Evolutionary conservation across 805 yeast species (phyloP).

Genomic region (Scheffersomyces amazonensis): DNA sequence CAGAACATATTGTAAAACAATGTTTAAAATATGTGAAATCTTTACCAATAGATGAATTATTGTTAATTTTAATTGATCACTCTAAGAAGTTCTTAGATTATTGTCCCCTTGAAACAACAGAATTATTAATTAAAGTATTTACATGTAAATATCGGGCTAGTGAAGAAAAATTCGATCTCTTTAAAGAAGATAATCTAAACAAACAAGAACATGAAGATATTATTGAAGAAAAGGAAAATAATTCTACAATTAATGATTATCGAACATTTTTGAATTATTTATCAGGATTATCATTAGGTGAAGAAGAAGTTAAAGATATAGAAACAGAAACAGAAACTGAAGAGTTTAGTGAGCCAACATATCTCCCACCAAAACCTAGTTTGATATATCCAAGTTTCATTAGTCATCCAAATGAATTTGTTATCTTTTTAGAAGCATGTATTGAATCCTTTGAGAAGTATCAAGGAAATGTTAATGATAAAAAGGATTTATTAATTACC

Average conservation of each 20-base stretch:
- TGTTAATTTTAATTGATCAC: slow-evolving; percentile 65
- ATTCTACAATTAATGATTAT: slow-evolving; percentile 27
- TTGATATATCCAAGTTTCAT: slow-evolving; percentile 83
- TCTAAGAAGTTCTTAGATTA: slow-evolving; percentile 63
- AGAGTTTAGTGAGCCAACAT: slow-evolving; percentile 50
- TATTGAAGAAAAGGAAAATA: slow-evolving; percentile 8
- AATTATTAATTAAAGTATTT: slow-evolving; percentile 77
- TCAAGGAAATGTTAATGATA: slow-evolving; percentile 69
- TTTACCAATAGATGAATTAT: slow-evolving; percentile 70
- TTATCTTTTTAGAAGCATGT: slow-evolving; percentile 89
- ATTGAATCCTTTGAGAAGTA: slow-evolving; percentile 71
- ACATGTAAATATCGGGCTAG: slow-evolving; percentile 74
- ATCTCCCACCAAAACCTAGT: slow-evolving; percentile 88
- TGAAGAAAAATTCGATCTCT: slow-evolving; percentile 3
- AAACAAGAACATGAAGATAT: slow-evolving; percentile 5
- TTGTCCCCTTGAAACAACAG: slow-evolving; percentile 79
- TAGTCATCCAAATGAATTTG: slow-evolving; percentile 84
- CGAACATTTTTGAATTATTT: slow-evolving; percentile 28
- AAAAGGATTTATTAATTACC: slow-evolving; percentile 70
- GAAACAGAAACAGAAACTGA: slow-evolving; percentile 2
- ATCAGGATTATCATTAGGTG: slow-evolving; percentile 13
- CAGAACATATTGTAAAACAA: slow-evolving; percentile 30
- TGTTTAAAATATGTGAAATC: slow-evolving; percentile 67
- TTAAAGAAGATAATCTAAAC: slow-evolving; percentile 9
- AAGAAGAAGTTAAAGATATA: slow-evolving; percentile 3